These are phyloP conservation scores for Mycosphaerella arachidis DNA, from an alignment of 2,329 filamentous ascomycete species.

Conservation along the genomic window DNA sequence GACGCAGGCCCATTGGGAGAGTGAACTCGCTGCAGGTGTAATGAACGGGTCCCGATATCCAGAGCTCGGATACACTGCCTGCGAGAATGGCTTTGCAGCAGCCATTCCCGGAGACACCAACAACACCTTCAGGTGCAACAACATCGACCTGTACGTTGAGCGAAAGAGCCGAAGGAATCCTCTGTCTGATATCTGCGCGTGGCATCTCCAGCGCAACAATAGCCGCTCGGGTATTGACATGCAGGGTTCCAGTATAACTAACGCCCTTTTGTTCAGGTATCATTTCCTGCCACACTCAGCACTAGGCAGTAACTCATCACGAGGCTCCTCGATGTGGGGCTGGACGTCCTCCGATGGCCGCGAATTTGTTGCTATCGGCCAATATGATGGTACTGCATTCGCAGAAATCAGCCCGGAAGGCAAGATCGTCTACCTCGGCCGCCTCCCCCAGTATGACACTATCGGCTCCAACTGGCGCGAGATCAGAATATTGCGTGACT, in stretches of 20 bases:
- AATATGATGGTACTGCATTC: conserved; percentile 53
- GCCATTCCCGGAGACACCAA: conserved; percentile 15
- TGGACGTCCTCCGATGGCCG: conserved; percentile 34
- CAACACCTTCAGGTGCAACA: conserved; percentile 42
- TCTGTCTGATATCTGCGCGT: no score
- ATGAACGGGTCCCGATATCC: conserved; percentile 38
- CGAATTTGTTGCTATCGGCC: conserved; percentile 53
- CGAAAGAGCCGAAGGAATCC: no score
- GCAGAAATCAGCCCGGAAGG: conserved; percentile 49
- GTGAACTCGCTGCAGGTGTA: conserved; percentile 32
- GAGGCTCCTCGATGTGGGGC: conserved; percentile 49
- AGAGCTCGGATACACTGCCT: conserved; percentile 15
- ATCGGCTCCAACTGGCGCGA: conserved; percentile 49
- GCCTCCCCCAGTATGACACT: conserved; percentile 46
- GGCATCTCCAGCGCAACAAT: conserved; percentile 52
- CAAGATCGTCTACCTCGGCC: conserved; percentile 51
- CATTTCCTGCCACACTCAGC: conserved; percentile 53
- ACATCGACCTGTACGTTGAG: conserved; percentile 43
- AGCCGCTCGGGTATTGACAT: conserved; percentile 19
- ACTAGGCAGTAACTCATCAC: conserved; percentile 45
- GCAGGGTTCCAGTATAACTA: no score
- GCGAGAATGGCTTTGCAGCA: conserved; percentile 13
- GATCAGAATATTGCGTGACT: conserved; percentile 43
- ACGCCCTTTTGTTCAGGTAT: no score
- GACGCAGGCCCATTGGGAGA: conserved; percentile 30